A percentile compares a stretch with the other conserved stretches of the same genome.
Evolutionary conservation across 1,139 yeast genomes (phyloP).

Genomic region (Saccharomyces hybrid): DNA sequence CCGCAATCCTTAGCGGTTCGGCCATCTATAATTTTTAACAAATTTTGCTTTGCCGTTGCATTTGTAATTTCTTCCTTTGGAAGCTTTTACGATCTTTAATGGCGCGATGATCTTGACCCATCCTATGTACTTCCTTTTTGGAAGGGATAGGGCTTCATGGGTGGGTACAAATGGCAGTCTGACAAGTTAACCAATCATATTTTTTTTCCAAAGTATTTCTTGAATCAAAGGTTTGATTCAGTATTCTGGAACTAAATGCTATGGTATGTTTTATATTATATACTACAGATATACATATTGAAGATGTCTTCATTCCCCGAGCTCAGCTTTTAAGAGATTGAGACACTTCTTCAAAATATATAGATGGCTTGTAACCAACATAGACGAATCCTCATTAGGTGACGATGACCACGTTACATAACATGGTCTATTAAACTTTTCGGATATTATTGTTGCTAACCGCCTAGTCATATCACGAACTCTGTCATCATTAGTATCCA

Average conservation of each 20-base stretch:
- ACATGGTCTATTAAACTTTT: conserved; percentile 23
- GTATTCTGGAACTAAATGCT: neutral
- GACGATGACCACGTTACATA: conserved; percentile 24
- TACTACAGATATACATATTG: neutral
- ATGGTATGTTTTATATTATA: neutral
- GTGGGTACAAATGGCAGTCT: conserved; percentile 99
- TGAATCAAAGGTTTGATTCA: conserved; percentile 17
- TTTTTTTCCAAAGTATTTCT: conserved; percentile 16
- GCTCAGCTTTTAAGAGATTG: conserved; percentile 7
- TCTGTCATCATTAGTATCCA: conserved; percentile 23
- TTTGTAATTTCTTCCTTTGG: conserved; percentile 8
- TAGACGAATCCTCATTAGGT: conserved; percentile 2
- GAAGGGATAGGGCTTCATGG: conserved; percentile 64
- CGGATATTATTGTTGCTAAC: conserved; percentile 22
- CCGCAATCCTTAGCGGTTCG: conserved; percentile 72
- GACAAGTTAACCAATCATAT: conserved; percentile 58
- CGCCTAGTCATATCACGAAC: conserved; percentile 26
- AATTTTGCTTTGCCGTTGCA: conserved; percentile 26
- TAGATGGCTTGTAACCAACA: conserved; percentile 17
- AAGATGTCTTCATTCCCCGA: neutral
- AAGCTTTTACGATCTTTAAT: conserved; percentile 33
- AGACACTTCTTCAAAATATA: conserved; percentile 18
- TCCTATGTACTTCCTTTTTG: conserved; percentile 57
- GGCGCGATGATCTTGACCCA: conserved; percentile 99
- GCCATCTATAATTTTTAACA: conserved; percentile 53